Evolutionary conservation across 1,284 basidiomycete species (phyloP).

Genomic region (Filobasidium uniguttulatum): DNA sequence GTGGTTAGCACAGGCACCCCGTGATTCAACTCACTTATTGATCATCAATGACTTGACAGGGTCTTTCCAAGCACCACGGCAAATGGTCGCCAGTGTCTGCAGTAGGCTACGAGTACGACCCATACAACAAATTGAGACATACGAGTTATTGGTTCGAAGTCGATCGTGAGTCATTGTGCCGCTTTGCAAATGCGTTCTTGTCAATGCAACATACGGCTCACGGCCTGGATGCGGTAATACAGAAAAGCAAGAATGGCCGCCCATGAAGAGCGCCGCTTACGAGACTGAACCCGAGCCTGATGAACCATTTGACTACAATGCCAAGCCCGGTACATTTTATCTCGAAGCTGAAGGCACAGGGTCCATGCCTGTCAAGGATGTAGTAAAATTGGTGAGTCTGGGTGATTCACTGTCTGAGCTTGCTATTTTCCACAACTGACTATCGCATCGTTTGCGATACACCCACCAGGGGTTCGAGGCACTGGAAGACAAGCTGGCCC

Average conservation of each 20-base stretch:
- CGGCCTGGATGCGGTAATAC: not conserved
- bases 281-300: slow-evolving; percentile 54
- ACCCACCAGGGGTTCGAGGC: slow-evolving; percentile 55
- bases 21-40: no score
- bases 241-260: slow-evolving; percentile 64
- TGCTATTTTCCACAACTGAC: not conserved
- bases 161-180: slow-evolving; percentile 38
- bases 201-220: not conserved
- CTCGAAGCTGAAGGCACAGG: slow-evolving; percentile 84
- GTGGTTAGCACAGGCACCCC: not conserved
- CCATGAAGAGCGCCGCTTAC: slow-evolving; percentile 64
- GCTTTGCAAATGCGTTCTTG: not conserved
- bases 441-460: not conserved
- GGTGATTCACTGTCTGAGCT: not conserved
- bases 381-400: slow-evolving; percentile 58
- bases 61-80: slow-evolving; percentile 94
- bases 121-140: slow-evolving; percentile 90
- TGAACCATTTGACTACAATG: slow-evolving; percentile 70
- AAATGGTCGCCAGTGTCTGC: slow-evolving; percentile 98
- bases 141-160: slow-evolving; percentile 92
- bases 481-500: slow-evolving; percentile 66
- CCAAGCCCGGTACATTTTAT: slow-evolving; percentile 77
- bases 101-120: slow-evolving; percentile 95
- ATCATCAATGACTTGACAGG: slow-evolving; percentile 48
- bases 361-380: slow-evolving; percentile 71